Percentiles rank a stretch among this genome's conserved stretches.
Evolutionary conservation across 179 eudicot genomes (phyloP).

Genomic region (Corrigiola litoralis): DNA sequence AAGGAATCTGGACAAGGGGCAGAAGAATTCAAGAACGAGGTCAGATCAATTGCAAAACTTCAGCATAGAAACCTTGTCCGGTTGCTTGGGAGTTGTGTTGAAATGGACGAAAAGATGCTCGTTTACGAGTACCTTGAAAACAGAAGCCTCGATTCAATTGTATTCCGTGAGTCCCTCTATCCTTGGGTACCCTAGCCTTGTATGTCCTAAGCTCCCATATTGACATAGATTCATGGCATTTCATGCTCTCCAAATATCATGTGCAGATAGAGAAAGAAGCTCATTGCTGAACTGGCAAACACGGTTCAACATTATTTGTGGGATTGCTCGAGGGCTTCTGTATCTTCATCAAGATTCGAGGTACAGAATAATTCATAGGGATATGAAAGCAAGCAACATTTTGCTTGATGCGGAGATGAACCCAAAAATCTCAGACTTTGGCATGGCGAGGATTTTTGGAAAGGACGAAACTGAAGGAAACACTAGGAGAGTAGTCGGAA

Average conservation of each 20-base stretch:
- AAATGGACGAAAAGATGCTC: not conserved
- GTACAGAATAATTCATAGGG: not conserved
- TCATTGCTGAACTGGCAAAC: not conserved
- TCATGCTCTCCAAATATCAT: not conserved
- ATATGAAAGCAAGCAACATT: not conserved
- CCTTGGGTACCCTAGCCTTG: not conserved
- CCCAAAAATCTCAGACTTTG: not conserved
- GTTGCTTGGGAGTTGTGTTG: not conserved
- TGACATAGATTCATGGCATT: not conserved
- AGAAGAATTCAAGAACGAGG: not conserved
- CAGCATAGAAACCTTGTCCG: constrained; percentile 1
- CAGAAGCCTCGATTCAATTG: not conserved
- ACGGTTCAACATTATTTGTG: not conserved
- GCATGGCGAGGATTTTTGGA: not conserved
- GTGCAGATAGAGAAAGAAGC: not conserved
- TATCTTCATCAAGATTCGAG: not conserved
- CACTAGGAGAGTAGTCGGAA: not conserved
- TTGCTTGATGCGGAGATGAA: not conserved
- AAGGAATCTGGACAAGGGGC: not conserved
- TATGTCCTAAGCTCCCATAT: not conserved
- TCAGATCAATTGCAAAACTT: not conserved
- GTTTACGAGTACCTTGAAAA: not conserved
- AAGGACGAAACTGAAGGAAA: not conserved
- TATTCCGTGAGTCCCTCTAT: not conserved
- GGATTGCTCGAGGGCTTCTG: not conserved